phyloP scores from a whole-genome alignment of 805 yeast genomes.

The Metschnikowia gelsemii region DNA sequence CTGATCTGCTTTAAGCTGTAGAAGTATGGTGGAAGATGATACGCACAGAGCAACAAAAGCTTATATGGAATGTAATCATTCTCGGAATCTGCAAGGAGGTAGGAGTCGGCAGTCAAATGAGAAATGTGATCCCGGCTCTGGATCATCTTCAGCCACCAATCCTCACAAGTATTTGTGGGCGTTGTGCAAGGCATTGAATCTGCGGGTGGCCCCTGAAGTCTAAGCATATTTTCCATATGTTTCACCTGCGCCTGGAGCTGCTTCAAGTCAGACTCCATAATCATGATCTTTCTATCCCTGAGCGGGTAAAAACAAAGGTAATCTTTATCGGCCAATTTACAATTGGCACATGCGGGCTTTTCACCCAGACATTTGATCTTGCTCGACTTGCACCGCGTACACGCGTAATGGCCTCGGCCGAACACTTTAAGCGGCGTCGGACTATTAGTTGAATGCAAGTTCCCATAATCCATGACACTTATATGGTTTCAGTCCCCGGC shows the following conservation, averaged over 20 bases:
- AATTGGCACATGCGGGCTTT: constrained; percentile 41
- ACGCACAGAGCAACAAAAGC: constrained; percentile 22
- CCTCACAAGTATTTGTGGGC: constrained; percentile 1
- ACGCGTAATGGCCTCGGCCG: constrained; percentile 44
- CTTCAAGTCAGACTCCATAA: constrained; percentile 43
- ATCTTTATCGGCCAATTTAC: constrained; percentile 33
- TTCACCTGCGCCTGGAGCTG: constrained; percentile 33
- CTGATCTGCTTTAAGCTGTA: constrained; percentile 26
- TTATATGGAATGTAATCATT: constrained; percentile 27
- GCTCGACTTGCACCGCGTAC: constrained; percentile 41
- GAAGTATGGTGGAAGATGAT: constrained; percentile 27
- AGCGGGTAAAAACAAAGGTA: constrained; percentile 37
- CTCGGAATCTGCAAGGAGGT: constrained; percentile 29
- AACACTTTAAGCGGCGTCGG: constrained; percentile 39
- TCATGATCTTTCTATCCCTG: constrained; percentile 41
- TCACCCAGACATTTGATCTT: constrained; percentile 45
- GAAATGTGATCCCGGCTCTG: constrained; percentile 9
- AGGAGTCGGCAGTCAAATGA: constrained; percentile 22
- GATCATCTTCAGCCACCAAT: constrained; percentile 1
- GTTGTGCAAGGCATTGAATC: constrained; percentile 12
- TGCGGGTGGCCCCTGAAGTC: constrained; percentile 15
- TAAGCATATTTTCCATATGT: constrained; percentile 26
- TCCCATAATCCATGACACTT: not conserved
- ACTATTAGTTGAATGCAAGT: not conserved
- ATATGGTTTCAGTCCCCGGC: too few relatives aligned